Percentiles rank a stretch among this genome's conserved stretches.
Evolutionary conservation across 2,329 filamentous ascomycete species (phyloP).

Genomic region (Cladosporium sp.): DNA sequence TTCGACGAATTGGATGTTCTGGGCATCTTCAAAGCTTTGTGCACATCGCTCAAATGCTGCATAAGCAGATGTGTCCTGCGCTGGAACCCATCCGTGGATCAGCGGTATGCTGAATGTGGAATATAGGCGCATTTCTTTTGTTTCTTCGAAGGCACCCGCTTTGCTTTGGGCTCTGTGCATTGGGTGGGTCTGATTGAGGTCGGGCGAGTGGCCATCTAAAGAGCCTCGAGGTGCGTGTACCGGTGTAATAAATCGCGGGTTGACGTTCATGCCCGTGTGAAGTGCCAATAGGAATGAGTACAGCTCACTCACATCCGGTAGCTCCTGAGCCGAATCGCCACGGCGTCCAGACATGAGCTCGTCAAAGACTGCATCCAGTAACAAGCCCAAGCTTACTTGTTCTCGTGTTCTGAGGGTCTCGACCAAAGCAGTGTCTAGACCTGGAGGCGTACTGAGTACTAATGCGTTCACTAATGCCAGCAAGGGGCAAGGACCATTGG

Average conservation of each 20-base stretch:
- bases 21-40: slow-evolving; percentile 85
- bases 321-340: slow-evolving; percentile 61
- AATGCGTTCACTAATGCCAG: slow-evolving; percentile 92
- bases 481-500: slow-evolving; percentile 90
- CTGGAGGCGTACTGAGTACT: slow-evolving; percentile 74
- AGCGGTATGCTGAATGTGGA: slow-evolving; percentile 84
- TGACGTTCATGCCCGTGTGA: slow-evolving; percentile 97
- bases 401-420: slow-evolving; percentile 78
- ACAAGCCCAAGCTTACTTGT: slow-evolving; percentile 80
- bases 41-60: slow-evolving; percentile 73
- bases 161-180: slow-evolving; percentile 46
- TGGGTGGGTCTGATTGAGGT: slow-evolving; percentile 42
- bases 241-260: slow-evolving; percentile 76
- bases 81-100: slow-evolving; percentile 89
- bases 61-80: slow-evolving; percentile 66
- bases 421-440: slow-evolving; percentile 69
- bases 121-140: slow-evolving; percentile 86
- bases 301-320: slow-evolving; percentile 86
- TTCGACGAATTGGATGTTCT: slow-evolving; percentile 83
- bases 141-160: slow-evolving; percentile 82
- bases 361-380: slow-evolving; percentile 89
- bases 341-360: slow-evolving; percentile 81
- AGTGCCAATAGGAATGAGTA: slow-evolving; percentile 85
- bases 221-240: slow-evolving; percentile 27
- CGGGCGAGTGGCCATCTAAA: slow-evolving; percentile 28